A percentile compares a stretch with the other conserved stretches of the same genome.
Evolutionary conservation across 495 filamentous ascomycete genomes (phyloP).

Genomic region (Staphylotrichum tortipilum): DNA sequence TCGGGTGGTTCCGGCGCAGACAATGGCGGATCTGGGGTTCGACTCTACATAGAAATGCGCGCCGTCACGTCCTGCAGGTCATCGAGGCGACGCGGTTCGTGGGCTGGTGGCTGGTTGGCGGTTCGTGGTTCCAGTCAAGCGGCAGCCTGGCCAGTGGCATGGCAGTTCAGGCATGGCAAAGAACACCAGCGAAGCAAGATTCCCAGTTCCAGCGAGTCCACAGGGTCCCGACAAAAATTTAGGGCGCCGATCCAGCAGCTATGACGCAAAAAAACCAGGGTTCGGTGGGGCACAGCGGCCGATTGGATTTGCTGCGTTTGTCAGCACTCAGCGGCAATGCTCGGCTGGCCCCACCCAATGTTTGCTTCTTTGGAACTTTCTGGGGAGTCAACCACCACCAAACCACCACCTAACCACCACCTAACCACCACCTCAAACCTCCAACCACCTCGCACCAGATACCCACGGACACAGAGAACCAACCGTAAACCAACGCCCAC

Average conservation of each 20-base stretch:
- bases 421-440: not conserved
- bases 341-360: not conserved
- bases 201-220: too few relatives aligned
- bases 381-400: too few relatives aligned
- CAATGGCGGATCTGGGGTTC: not conserved
- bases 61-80: not conserved
- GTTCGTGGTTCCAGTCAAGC: not conserved
- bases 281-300: not conserved
- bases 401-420: too few relatives aligned
- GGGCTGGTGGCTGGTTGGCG: not conserved
- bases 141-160: conserved; percentile 15
- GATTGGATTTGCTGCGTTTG: conserved; percentile 16
- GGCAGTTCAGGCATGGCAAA: not conserved
- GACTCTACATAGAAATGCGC: not conserved
- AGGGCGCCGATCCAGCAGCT: conserved; percentile 7
- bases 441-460: not conserved
- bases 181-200: too few relatives aligned
- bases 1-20: conserved; percentile 1
- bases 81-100: not conserved
- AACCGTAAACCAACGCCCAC: not conserved
- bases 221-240: conserved; percentile 6
- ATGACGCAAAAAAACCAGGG: conserved; percentile 22
- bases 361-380: conserved; percentile 8
- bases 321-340: conserved; percentile 15
- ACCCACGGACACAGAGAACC: not conserved